Evolutionary conservation across 1,284 basidiomycete species (phyloP).

Genomic region (Wolfiporia cocos): DNA sequence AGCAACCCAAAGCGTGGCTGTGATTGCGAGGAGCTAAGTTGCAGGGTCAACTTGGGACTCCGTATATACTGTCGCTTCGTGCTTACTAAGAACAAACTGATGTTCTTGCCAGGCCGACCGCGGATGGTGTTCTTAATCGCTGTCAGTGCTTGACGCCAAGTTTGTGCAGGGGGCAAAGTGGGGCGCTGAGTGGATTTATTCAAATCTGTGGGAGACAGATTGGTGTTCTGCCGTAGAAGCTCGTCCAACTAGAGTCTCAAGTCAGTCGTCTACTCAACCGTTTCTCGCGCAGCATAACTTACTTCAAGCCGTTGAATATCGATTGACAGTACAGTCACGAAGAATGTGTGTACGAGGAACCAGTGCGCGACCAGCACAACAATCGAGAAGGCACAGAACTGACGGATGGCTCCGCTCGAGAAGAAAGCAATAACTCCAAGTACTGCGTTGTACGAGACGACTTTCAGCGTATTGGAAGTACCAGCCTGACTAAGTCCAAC

Average conservation of each 20-base stretch:
- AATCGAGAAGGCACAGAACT: slow-evolving; percentile 92
- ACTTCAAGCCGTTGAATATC: slow-evolving; percentile 88
- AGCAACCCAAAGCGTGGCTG: slow-evolving; percentile 65
- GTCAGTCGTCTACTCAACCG: too few species aligned
- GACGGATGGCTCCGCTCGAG: slow-evolving; percentile 78
- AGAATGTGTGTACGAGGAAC: slow-evolving; percentile 92
- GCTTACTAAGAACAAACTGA: slow-evolving; percentile 73
- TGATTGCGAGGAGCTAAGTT: slow-evolving; percentile 64
- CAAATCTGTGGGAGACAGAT: slow-evolving; percentile 34
- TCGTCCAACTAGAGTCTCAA: slow-evolving; percentile 58
- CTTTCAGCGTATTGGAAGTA: slow-evolving; percentile 88
- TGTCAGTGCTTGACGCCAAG: slow-evolving; percentile 38
- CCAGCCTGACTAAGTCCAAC: slow-evolving; percentile 85
- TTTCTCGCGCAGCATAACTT: slow-evolving; percentile 19
- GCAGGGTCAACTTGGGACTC: not conserved
- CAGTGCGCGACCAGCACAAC: slow-evolving; percentile 95
- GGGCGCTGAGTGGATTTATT: slow-evolving; percentile 20
- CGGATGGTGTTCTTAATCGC: slow-evolving; percentile 46
- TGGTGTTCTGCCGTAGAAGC: slow-evolving; percentile 63
- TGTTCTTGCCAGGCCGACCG: slow-evolving; percentile 74
- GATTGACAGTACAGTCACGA: slow-evolving; percentile 84
- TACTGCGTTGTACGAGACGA: slow-evolving; percentile 82
- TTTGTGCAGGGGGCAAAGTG: slow-evolving; percentile 34
- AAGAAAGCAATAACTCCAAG: slow-evolving; percentile 77
- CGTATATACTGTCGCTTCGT: not conserved